Evolutionary conservation across 805 yeast genomes (phyloP), one percentile per base, ranked within the genome.

Genomic region (Cyberlindnera euphorbiiphila): DNA sequence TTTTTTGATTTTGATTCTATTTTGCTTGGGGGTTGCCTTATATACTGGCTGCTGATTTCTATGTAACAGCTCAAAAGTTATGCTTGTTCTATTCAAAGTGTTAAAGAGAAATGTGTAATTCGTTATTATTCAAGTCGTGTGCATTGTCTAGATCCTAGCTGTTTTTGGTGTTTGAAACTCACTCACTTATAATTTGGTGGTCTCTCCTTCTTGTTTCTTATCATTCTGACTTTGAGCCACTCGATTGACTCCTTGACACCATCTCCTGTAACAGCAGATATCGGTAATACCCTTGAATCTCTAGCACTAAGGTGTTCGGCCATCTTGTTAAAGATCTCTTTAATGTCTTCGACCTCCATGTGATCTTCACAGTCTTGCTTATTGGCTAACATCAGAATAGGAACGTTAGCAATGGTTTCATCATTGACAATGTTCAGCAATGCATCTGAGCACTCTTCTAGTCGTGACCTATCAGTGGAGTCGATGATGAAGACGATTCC

Each of bases 401-500:
- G 98, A 13, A 88, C 81, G 21, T 94, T 88, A 39, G 80, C 85
- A 11, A 74, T 65, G 5, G 39, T 32, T 14, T 68, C 68, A 42
- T 80, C 85, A 56, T 72, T 72, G 34, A 71, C 66, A 56, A 87
- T 79, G 14, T 76, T 59, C 2, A 63, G 49, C 13, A 68, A 60
- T 37, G 88, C 65, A 2, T 81, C 78, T 17, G 75, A 76, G 62
- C 96, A 88, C 60, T 89, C 97, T 45, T 84, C 80, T 36, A 91
- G 74, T 40, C 96, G 69, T 23, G 74, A 81, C 19, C 81, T 72
- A 59, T 89, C 98, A 1, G 94, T 81, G 8, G 96, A 85, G 58
- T 91, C 98, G 10, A 93, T 91, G 14, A 91, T 82, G 59, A 91
- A 91, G 29, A 93, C 80, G 25, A 91, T 85, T 0, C 93, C 98